phyloP scores from a whole-genome alignment of 2,329 filamentous ascomycete genomes.

The Penicillium sp. region DNA sequence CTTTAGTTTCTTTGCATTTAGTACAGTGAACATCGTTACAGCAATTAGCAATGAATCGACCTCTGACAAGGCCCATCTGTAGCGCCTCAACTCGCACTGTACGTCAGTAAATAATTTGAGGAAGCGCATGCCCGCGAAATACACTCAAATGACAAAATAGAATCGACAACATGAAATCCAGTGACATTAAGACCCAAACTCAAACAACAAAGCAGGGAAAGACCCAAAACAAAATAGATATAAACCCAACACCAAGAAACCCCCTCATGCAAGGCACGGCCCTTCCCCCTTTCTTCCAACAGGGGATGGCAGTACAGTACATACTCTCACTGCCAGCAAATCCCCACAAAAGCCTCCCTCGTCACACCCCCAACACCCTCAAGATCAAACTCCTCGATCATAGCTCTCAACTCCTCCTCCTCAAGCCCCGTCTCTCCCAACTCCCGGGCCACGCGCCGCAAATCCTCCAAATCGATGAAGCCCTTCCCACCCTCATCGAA shows the following conservation, averaged over 20 bases:
- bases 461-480: conserved; percentile 83
- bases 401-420: conserved; percentile 87
- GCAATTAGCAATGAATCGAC: not conserved
- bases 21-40: not conserved
- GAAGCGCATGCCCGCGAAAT: no score
- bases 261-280: conserved; percentile 5
- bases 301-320: not conserved
- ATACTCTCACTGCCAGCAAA: conserved; percentile 58
- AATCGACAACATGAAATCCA: not conserved
- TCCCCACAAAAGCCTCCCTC: conserved; percentile 67
- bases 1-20: not conserved
- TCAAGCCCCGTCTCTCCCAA: conserved; percentile 84
- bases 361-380: conserved; percentile 82
- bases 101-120: no score
- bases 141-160: not conserved
- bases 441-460: conserved; percentile 84
- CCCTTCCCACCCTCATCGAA: conserved; percentile 95
- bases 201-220: conserved; percentile 3
- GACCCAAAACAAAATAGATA: conserved; percentile 8
- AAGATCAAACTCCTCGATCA: conserved; percentile 98
- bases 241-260: conserved; percentile 3
- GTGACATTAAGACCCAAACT: not conserved
- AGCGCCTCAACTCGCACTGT: not conserved
- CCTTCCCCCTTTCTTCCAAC: not conserved
- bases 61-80: not conserved